These are phyloP conservation scores for Euphorbia pulcherrima DNA, from an alignment of 345 rosid genomes.

Conservation along the genomic window DNA sequence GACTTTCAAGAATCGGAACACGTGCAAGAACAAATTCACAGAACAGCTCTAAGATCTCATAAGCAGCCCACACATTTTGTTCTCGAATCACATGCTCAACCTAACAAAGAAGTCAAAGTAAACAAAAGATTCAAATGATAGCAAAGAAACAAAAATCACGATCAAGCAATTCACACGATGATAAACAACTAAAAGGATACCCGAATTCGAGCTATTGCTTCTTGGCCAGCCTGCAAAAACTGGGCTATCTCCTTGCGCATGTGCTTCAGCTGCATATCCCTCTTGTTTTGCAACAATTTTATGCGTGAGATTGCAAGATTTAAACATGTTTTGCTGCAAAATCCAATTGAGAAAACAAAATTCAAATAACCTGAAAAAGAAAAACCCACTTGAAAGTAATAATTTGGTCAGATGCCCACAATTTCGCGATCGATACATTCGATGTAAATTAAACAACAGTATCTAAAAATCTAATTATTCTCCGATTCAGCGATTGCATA, in stretches of 20 bases:
- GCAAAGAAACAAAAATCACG: neutral
- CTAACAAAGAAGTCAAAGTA: constrained; percentile 28
- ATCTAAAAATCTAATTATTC: neutral
- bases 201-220: constrained; percentile 90
- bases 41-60: constrained; percentile 81
- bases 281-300: constrained; percentile 82
- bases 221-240: constrained; percentile 87
- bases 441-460: neutral
- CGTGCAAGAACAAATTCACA: constrained; percentile 91
- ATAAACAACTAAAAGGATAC: constrained; percentile 28
- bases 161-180: neutral
- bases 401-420: neutral
- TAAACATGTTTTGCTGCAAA: constrained; percentile 76
- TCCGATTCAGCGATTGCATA: constrained; percentile 6
- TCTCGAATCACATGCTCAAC: constrained; percentile 95
- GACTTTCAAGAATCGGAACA: constrained; percentile 71
- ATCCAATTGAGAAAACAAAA: constrained; percentile 8
- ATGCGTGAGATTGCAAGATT: constrained; percentile 72
- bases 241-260: constrained; percentile 96
- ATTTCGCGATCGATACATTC: neutral
- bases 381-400: neutral
- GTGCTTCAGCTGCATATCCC: constrained; percentile 80
- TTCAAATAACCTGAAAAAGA: too few relatives aligned
- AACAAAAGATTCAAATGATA: neutral
- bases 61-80: constrained; percentile 75